Percentiles rank a stretch among this genome's conserved stretches.
Evolutionary conservation across 148 eudicot genomes (phyloP).

Genomic region (Chenopodium suecicum): DNA sequence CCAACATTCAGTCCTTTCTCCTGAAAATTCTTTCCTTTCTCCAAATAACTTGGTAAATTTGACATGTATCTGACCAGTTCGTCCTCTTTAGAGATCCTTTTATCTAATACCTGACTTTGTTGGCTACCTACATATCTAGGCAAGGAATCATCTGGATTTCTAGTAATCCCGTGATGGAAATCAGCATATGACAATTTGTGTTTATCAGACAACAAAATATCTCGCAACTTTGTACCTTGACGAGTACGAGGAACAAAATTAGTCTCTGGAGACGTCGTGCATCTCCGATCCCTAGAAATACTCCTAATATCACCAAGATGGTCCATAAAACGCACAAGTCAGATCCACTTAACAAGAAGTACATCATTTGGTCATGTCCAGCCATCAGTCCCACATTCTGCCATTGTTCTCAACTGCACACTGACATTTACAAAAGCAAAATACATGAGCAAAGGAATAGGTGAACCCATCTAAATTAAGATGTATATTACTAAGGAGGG

Average conservation of each 20-base stretch:
- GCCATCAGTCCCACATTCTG: slow-evolving; percentile 6
- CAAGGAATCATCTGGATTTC: slow-evolving; percentile 30
- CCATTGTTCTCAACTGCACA: slow-evolving; percentile 11
- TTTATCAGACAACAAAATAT: slow-evolving; percentile 47
- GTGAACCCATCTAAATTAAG: neutral
- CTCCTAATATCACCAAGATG: slow-evolving; percentile 17
- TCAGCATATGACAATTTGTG: slow-evolving; percentile 48
- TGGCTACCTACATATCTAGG: slow-evolving; percentile 33
- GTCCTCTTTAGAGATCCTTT: slow-evolving; percentile 42
- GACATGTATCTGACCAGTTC: slow-evolving; percentile 87
- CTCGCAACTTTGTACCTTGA: slow-evolving; percentile 46
- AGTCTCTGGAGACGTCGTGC: slow-evolving; percentile 28
- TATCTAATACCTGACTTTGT: slow-evolving; percentile 35
- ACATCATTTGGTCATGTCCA: slow-evolving; percentile 1
- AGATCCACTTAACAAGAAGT: slow-evolving; percentile 13
- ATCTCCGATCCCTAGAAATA: slow-evolving; percentile 29
- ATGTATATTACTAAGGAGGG: neutral
- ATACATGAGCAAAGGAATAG: neutral
- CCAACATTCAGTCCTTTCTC: slow-evolving; percentile 78
- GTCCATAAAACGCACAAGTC: slow-evolving; percentile 32
- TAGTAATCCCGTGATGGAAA: slow-evolving; percentile 46
- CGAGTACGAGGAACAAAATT: slow-evolving; percentile 32
- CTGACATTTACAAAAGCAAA: slow-evolving; percentile 14
- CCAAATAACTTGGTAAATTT: slow-evolving; percentile 69
- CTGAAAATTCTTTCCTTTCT: slow-evolving; percentile 49